Evolutionary conservation across 345 rosid genomes (phyloP), one percentile per base, ranked within the genome.

Genomic region (Clausena lansium): DNA sequence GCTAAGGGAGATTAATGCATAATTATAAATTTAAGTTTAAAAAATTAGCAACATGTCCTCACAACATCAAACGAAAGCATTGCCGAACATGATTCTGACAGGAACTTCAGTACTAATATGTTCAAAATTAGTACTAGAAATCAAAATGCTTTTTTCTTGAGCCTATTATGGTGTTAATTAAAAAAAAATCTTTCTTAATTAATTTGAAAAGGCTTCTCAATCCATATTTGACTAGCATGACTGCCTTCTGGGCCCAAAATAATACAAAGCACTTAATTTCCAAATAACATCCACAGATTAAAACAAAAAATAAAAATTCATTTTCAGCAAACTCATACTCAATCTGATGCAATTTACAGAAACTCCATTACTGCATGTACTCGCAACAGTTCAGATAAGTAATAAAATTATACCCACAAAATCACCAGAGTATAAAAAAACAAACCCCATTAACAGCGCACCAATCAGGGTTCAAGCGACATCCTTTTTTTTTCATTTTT

Each of bases 141-240:
- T 38, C 28, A 39, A 75, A 41, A 75, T 17, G 7, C 25, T 7
- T 47, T 32, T 61, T 38, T 3, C n/a, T 59, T 45, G 50, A 11
- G 50, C 50, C 50, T 2, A 45, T 11, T 4, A 45, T 45, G 50
- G 15, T 45, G 50, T 39, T 9, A 9, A 10, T 13, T 3, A 11
- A 11, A 11, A 45, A 41, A 45, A 45, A 11, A 41, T 11, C 50
- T 13, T 45, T 1, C 50, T 45, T 45, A 45, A 30, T 63, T 60
- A 22, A 73, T 1, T 35, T 27, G n/a, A 60, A 60, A 60, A 60
- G 39, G 9, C 38, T 27, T 38, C 25, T 60, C 57, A 60, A 60
- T 25, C 76, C 55, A 25, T 13, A 62, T 36, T 68, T 52, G 58
- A 70, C 59, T 25, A 73, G 20, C 45, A 82, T 30, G 69, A 38